Percentiles rank a stretch among this genome's conserved stretches.
These are phyloP conservation scores for Eucalyptus microcorys DNA, from an alignment of 345 rosid species.

Conservation along the genomic window DNA sequence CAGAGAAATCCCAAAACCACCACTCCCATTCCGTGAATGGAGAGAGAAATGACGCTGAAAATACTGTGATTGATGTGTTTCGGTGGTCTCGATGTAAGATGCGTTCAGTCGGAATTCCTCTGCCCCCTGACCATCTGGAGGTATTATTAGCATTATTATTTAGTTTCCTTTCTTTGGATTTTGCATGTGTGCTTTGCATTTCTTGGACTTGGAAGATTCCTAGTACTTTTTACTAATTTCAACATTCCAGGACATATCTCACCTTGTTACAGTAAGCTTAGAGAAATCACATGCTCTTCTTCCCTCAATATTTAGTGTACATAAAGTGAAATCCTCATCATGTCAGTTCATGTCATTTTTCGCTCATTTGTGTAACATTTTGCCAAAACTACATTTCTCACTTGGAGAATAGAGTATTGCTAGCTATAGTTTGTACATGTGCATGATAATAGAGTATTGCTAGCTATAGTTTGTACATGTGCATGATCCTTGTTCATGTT, in stretches of 20 bases:
- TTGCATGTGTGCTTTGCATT: background rate
- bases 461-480: background rate
- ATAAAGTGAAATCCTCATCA: background rate
- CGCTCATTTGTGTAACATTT: background rate
- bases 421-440: too few species aligned
- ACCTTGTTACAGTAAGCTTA: background rate
- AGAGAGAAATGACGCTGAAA: constrained; percentile 62
- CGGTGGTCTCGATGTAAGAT: constrained; percentile 95
- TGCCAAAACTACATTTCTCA: background rate
- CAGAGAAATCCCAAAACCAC: constrained; percentile 54
- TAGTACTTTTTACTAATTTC: background rate
- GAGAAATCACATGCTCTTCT: background rate
- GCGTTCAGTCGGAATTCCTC: constrained; percentile 79
- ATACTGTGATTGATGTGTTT: constrained; percentile 53
- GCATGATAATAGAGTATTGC: too few species aligned
- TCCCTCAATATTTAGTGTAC: background rate
- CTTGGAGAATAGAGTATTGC: background rate
- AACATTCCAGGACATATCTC: background rate
- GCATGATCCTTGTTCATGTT: background rate
- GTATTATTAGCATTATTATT: constrained; percentile 10
- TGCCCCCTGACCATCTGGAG: constrained; percentile 78
- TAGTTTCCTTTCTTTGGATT: background rate
- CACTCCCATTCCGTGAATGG: constrained; percentile 49
- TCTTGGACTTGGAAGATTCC: background rate
- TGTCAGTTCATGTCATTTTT: background rate